These are phyloP conservation scores for Podila horticola DNA, from an alignment of 192 early-diverging fungal genomes.

Conservation along the genomic window DNA sequence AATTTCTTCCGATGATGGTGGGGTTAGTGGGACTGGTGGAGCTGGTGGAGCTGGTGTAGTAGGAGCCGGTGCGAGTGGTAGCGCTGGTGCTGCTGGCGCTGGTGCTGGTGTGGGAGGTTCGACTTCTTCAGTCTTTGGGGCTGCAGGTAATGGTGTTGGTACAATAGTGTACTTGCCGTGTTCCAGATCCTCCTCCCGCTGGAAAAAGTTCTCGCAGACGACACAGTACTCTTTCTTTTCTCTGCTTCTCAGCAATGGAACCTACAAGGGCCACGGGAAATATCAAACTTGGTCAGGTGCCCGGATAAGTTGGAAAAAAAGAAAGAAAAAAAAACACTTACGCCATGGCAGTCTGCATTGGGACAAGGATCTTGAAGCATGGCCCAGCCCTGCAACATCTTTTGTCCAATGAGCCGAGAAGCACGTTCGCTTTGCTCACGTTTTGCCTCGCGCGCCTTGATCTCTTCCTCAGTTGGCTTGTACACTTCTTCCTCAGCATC, in stretches of 20 bases:
- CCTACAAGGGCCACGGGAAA: conserved; percentile 14
- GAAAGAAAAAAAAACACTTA: conserved; percentile 24
- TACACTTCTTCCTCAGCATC: conserved; percentile 47
- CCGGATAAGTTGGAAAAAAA: too few relatives aligned
- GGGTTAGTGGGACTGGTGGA: conserved; percentile 1
- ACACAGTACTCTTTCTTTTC: conserved; percentile 57
- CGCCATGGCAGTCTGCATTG: conserved; percentile 58
- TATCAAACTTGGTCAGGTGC: background rate
- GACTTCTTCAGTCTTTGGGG: background rate
- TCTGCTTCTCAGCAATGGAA: conserved; percentile 43
- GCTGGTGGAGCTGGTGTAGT: conserved; percentile 13
- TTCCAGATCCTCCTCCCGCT: conserved; percentile 47
- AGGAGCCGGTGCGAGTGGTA: conserved; percentile 5
- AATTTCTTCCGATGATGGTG: conserved; percentile 50
- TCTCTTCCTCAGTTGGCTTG: conserved; percentile 42
- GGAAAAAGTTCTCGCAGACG: conserved; percentile 51
- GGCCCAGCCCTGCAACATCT: conserved; percentile 66
- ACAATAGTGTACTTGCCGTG: conserved; percentile 41
- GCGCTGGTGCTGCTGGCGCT: conserved; percentile 32
- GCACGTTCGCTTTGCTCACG: conserved; percentile 61
- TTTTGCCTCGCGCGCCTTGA: conserved; percentile 32
- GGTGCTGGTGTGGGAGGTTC: conserved; percentile 6
- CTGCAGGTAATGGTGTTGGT: background rate
- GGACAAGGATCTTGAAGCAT: conserved; percentile 68
- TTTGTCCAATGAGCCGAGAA: conserved; percentile 64